Percentiles rank a stretch among this genome's conserved stretches.
phyloP scores from a whole-genome alignment of 805 yeast species.

The Lipomyces sp. region DNA sequence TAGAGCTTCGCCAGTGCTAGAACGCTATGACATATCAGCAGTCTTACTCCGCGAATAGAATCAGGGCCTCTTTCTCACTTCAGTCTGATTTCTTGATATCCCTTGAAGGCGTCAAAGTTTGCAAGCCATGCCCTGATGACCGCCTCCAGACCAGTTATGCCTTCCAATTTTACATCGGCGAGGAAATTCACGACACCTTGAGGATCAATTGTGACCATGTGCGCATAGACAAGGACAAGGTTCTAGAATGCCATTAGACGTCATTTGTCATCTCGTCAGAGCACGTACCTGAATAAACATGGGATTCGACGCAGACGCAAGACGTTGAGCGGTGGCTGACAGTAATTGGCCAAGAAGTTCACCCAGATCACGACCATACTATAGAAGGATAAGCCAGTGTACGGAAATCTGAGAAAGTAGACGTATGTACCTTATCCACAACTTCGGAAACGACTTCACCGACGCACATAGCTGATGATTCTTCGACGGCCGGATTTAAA shows the following conservation, averaged over 20 bases:
- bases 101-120: slow-evolving; percentile 79
- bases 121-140: slow-evolving; percentile 82
- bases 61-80: slow-evolving; percentile 39
- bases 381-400: background rate
- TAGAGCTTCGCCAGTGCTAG: slow-evolving; percentile 72
- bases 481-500: slow-evolving; percentile 70
- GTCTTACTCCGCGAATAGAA: background rate
- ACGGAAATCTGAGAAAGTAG: background rate
- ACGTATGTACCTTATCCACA: slow-evolving; percentile 50
- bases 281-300: slow-evolving; percentile 61
- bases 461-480: slow-evolving; percentile 79
- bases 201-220: slow-evolving; percentile 67
- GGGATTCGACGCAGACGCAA: slow-evolving; percentile 68
- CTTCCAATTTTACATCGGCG: slow-evolving; percentile 41
- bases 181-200: slow-evolving; percentile 67
- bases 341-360: slow-evolving; percentile 60
- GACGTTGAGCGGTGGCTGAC: slow-evolving; percentile 70
- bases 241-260: slow-evolving; percentile 46
- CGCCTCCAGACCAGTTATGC: slow-evolving; percentile 53
- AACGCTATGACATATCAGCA: slow-evolving; percentile 51
- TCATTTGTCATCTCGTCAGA: background rate
- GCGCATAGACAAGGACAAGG: slow-evolving; percentile 74
- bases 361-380: slow-evolving; percentile 46
- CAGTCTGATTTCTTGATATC: slow-evolving; percentile 69
- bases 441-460: slow-evolving; percentile 69